phyloP scores from a whole-genome alignment of 225 moss, liverwort and hornwort species.

The Marchantia polymorpha region DNA sequence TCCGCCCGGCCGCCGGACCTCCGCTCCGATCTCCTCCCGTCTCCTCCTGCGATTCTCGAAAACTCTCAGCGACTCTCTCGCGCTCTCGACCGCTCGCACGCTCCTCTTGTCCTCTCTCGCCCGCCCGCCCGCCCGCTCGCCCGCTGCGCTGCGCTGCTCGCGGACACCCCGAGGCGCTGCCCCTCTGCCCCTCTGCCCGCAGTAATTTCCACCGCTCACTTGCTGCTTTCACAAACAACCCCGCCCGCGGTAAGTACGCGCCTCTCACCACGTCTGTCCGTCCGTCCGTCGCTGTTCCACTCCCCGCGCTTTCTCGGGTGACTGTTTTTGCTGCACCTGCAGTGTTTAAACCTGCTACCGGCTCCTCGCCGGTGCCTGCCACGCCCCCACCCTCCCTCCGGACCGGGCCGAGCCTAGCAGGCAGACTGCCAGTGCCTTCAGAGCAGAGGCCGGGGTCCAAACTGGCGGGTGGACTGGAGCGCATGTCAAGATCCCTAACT shows the following conservation, averaged over 20 bases:
- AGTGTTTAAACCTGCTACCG: not conserved
- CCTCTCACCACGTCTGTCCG: not conserved
- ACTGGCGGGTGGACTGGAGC: too few relatives aligned
- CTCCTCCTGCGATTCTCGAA: not conserved
- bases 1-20: slow-evolving; percentile 3
- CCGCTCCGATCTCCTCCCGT: not conserved
- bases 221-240: not conserved
- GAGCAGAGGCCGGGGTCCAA: too few relatives aligned
- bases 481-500: too few relatives aligned
- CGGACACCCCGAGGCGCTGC: not conserved
- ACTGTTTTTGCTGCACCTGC: not conserved
- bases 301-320: not conserved
- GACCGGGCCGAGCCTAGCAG: not conserved
- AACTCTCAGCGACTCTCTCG: not conserved
- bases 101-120: too few relatives aligned
- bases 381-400: not conserved
- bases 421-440: not conserved
- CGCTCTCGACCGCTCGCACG: not conserved
- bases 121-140: not conserved
- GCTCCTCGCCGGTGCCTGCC: not conserved
- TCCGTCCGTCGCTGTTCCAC: not conserved
- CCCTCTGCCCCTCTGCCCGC: not conserved
- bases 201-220: slow-evolving; percentile 3
- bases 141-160: not conserved
- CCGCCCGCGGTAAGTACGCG: not conserved